Evolutionary conservation across 2,329 filamentous ascomycete genomes (phyloP).

Genomic region (Botrytis cinerea): DNA sequence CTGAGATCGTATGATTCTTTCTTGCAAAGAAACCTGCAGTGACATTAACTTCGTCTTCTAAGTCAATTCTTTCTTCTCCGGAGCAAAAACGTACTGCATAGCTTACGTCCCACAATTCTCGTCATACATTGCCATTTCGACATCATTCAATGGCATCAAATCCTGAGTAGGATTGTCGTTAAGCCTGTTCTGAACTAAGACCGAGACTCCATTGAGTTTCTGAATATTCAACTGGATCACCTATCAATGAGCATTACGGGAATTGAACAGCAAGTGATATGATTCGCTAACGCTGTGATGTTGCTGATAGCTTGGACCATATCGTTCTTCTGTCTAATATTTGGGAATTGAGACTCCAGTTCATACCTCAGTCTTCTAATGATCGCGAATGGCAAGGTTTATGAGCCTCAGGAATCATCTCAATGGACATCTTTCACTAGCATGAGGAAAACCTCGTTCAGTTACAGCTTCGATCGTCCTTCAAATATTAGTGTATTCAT

Average conservation of each 20-base stretch:
- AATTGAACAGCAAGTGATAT: neutral
- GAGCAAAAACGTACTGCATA: neutral
- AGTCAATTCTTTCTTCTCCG: neutral
- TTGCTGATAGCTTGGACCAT: neutral
- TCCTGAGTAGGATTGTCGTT: neutral
- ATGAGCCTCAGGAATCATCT: neutral
- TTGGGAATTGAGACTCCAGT: no score
- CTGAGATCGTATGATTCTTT: neutral
- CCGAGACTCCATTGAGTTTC: neutral
- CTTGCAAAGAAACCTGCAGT: neutral
- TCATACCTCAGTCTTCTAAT: neutral
- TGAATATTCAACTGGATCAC: no score
- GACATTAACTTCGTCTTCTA: neutral
- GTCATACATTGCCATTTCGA: neutral
- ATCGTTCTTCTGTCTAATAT: neutral
- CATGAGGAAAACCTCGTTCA: neutral
- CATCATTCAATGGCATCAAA: neutral
- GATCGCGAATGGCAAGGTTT: neutral
- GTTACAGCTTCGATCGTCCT: neutral
- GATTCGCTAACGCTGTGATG: neutral
- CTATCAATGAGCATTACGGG: neutral
- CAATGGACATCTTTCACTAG: neutral
- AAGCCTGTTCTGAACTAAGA: neutral
- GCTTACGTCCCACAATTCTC: neutral
- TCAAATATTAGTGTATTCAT: neutral